Evolutionary conservation across 1,284 basidiomycete genomes (phyloP).

Genomic region (Tilletia horrida): DNA sequence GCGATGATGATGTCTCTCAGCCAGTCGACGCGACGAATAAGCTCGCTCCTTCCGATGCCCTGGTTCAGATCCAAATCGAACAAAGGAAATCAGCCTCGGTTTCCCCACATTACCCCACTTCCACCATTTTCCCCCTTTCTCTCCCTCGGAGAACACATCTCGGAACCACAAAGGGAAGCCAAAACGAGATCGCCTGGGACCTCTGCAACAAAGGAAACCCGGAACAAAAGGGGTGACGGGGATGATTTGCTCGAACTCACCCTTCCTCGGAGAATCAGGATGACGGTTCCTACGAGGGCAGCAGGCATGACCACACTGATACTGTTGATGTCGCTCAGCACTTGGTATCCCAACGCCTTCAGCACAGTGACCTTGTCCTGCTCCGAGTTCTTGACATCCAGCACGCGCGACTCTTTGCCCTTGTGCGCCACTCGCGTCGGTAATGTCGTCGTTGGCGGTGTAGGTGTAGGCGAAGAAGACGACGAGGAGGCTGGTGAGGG

Average conservation of each 20-base stretch:
- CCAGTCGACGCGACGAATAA: constrained; percentile 53
- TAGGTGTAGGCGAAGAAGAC: not conserved
- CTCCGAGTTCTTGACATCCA: constrained; percentile 36
- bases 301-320: constrained; percentile 56
- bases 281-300: constrained; percentile 54
- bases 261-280: constrained; percentile 54
- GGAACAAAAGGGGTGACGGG: no score
- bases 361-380: constrained; percentile 48
- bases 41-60: constrained; percentile 54
- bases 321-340: constrained; percentile 55
- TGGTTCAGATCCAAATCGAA: not conserved
- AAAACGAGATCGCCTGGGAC: no score
- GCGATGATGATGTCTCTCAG: constrained; percentile 45
- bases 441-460: not conserved
- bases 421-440: not conserved
- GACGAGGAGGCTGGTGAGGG: no score
- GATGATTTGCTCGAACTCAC: no score
- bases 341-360: constrained; percentile 54
- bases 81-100: not conserved
- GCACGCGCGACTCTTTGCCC: constrained; percentile 25
- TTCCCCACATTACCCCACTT: not conserved
- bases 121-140: not conserved
- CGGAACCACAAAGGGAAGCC: not conserved
- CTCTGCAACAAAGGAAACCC: constrained; percentile 16
- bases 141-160: not conserved